Evolutionary conservation across 371 early-diverging fungal genomes (phyloP), one percentile per base, ranked within the genome.

Genomic region (Saksenaea vasiformis): DNA sequence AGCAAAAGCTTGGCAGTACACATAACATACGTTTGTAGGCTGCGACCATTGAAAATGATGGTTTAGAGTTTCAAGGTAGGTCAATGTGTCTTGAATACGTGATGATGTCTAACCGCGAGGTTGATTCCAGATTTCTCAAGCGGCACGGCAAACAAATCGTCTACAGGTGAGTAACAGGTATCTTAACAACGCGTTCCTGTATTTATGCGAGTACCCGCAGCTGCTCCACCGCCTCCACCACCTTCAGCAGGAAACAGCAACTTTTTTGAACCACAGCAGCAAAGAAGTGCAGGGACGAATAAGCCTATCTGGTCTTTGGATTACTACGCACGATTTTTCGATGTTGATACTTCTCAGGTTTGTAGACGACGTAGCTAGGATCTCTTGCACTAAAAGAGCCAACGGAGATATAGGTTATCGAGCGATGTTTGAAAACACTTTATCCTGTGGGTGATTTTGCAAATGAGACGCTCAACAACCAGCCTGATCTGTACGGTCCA

Each of bases 251-350:
- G 60, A 15, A 64, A 43, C 53, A 59, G 59, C 28, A 54, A 60
- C 0, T 76, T 70, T 43, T 80, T 78, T 62, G 80, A 79, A 34
- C 75, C 82, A 11, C 72, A 79, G 41, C 74, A 75, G 59, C 67
- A 47, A n/a, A 73, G 43, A 66, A 78, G 39, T 60, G 68, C 24
- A 56, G 69, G 41, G 43, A 55, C 56, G 1, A 60, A 68, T 22
- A 78, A 76, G 53, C 83, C 87, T 17, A 74, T 95, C 27, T 93
- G 92, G 91, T 88, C 89, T 1, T 59, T 94, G 7, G 95, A 94
- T 54, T 96, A 93, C 71, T 98, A 95, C 70, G 66, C 90, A 34
- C 90, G 83, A 64, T 98, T 85, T 69, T 98, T 96, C 71, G 90
- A 96, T 65, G 95, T 98, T 7, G 95, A 98, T 68, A 92, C 93